phyloP scores from a whole-genome alignment of 164 flowering plant genomes.

The Warburgia ugandensis region DNA sequence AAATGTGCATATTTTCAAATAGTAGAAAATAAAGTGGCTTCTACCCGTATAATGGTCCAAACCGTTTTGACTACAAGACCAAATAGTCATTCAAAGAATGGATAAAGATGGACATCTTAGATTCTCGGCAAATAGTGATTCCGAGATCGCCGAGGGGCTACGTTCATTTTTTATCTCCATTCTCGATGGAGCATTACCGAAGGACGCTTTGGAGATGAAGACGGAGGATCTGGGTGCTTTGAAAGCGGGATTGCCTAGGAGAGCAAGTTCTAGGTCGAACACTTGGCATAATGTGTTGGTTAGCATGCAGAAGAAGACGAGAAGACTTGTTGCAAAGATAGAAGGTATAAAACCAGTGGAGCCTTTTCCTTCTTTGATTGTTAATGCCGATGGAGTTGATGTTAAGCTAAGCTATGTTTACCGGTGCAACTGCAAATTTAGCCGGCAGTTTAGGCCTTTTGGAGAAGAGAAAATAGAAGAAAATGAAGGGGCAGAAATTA shows the following conservation, averaged over 20 bases:
- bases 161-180: slow-evolving; percentile 57
- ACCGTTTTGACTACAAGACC: too few relatives aligned
- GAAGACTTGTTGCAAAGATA: slow-evolving; percentile 44
- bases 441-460: too few relatives aligned
- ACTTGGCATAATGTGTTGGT: slow-evolving; percentile 91
- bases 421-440: too few relatives aligned
- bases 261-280: slow-evolving; percentile 53
- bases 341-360: slow-evolving; percentile 52
- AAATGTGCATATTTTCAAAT: too few relatives aligned
- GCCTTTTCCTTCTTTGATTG: slow-evolving; percentile 71
- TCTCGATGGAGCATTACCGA: slow-evolving; percentile 62
- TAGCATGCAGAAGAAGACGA: slow-evolving; percentile 81
- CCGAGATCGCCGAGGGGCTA: slow-evolving; percentile 77
- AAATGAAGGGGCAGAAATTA: too few relatives aligned
- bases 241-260: slow-evolving; percentile 49
- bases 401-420: slow-evolving; percentile 86
- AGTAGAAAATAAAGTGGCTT: too few relatives aligned
- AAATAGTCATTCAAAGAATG: too few relatives aligned
- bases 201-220: slow-evolving; percentile 59
- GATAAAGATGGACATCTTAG: slow-evolving; percentile 48
- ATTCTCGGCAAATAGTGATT: slow-evolving; percentile 71
- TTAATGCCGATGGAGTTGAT: slow-evolving; percentile 42
- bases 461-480: too few relatives aligned
- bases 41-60: too few relatives aligned
- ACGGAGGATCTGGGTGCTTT: slow-evolving; percentile 62